Percentiles rank a stretch among this genome's conserved stretches.
These are phyloP conservation scores for Pseudopithomyces chartarum DNA, from an alignment of 2,329 filamentous ascomycete species.

Conservation along the genomic window DNA sequence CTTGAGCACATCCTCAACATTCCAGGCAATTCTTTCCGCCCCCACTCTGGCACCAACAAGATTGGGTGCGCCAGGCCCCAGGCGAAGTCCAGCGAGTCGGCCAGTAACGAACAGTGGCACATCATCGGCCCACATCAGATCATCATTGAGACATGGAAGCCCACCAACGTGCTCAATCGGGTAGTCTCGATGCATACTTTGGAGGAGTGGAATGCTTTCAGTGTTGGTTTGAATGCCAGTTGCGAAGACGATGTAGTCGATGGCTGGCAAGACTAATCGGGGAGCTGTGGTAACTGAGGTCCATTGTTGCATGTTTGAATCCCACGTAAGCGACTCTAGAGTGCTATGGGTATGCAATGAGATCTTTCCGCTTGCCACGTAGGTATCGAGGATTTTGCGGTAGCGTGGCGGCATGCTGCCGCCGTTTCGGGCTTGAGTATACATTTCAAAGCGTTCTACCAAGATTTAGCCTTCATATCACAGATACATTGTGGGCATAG, in stretches of 20 bases:
- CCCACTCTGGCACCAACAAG: slow-evolving; percentile 74
- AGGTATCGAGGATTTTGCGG: slow-evolving; percentile 67
- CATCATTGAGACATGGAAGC: slow-evolving; percentile 74
- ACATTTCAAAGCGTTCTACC: slow-evolving; percentile 67
- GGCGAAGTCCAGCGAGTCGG: slow-evolving; percentile 66
- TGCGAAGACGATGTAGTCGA: slow-evolving; percentile 76
- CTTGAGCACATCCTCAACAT: slow-evolving; percentile 63
- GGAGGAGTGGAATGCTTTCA: slow-evolving; percentile 63
- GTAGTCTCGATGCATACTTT: slow-evolving; percentile 62
- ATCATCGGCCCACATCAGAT: slow-evolving; percentile 75
- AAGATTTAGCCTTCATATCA: background rate
- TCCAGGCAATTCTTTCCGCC: slow-evolving; percentile 75
- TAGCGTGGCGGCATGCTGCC: slow-evolving; percentile 77
- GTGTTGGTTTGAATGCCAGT: slow-evolving; percentile 73
- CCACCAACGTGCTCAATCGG: slow-evolving; percentile 69
- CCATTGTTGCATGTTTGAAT: slow-evolving; percentile 45
- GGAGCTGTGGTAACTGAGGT: slow-evolving; percentile 52
- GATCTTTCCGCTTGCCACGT: slow-evolving; percentile 59
- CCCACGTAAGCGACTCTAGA: slow-evolving; percentile 59
- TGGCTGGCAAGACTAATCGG: slow-evolving; percentile 53
- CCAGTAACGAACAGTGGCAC: slow-evolving; percentile 76
- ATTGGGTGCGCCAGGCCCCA: slow-evolving; percentile 76
- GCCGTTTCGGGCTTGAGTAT: slow-evolving; percentile 69
- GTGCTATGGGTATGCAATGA: slow-evolving; percentile 63
- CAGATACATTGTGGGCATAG: background rate